Conservation (phyloP, 371 early-diverging fungal genomes). For the Rhizopus sp. region DNA sequence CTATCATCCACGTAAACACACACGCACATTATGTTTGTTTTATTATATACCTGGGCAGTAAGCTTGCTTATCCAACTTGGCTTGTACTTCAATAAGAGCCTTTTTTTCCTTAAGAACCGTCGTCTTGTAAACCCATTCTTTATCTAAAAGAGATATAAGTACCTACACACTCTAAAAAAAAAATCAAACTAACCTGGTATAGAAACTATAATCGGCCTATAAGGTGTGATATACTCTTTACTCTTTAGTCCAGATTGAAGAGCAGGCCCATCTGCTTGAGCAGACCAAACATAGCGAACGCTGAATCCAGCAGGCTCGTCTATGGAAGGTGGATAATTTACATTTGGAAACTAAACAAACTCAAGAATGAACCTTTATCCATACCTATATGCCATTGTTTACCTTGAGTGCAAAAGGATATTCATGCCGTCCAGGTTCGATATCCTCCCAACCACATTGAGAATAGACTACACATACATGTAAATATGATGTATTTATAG, state of each 20-base stretch:
- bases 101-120: slow-evolving; percentile 46
- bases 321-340: slow-evolving; percentile 43
- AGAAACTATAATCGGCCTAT: slow-evolving; percentile 41
- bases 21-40: not conserved
- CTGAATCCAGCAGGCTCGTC: slow-evolving; percentile 41
- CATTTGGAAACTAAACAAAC: slow-evolving; percentile 37
- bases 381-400: not conserved
- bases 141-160: slow-evolving; percentile 12
- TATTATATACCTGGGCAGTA: slow-evolving; percentile 41
- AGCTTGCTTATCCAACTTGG: slow-evolving; percentile 40
- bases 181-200: slow-evolving; percentile 17
- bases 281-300: slow-evolving; percentile 52
- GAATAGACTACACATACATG: slow-evolving; percentile 31
- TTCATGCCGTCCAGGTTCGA: slow-evolving; percentile 45
- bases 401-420: slow-evolving; percentile 61
- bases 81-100: slow-evolving; percentile 40
- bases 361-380: not conserved
- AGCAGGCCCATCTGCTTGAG: slow-evolving; percentile 52
- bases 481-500: too few species aligned
- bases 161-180: not conserved
- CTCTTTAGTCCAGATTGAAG: slow-evolving; percentile 39
- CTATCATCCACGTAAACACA: slow-evolving; percentile 11
- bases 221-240: slow-evolving; percentile 41
- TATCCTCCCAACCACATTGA: slow-evolving; percentile 52
- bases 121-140: slow-evolving; percentile 42